Evolutionary conservation across 1,284 basidiomycete genomes (phyloP), one percentile per base, ranked within the genome.

Genomic region (Boletellus dicymbophilus): DNA sequence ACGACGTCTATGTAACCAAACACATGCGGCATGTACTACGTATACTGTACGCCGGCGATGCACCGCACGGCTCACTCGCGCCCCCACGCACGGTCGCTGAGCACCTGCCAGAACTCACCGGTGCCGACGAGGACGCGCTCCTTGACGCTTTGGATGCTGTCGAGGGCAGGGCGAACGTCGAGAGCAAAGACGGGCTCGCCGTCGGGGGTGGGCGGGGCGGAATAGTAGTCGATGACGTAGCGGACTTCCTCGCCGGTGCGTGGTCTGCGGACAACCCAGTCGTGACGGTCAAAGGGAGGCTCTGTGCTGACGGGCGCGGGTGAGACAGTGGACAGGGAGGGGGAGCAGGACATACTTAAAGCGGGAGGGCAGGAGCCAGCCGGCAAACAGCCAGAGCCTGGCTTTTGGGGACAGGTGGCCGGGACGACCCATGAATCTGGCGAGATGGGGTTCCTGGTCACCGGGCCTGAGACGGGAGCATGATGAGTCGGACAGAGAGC

Each of bases 261-360:
- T 30, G 82, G 82, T 44, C 95, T 84, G 31, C 88, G 86, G 51
- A 99, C 81, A 45, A 97, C 74, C 97, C 97, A 99, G 74, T 99
- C 96, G 68, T 99, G 97, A n/a, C 96, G 85, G 68, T 99, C 96
- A 64, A 99, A 99, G 2, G 97, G 96, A 6, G 93, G 90, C 62
- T 95, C 89, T 30, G 84, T 77, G 70, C 93, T 97, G 62, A 2
- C n/a, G n/a, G 52, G 44, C 13, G 18, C 37, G 16, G 27, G 31
- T 67, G 22, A 34, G 43, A 18, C 20, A 7, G 7, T 18, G 18
- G 5, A 36, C 18, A 18, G 20, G 36, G 16, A 33, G 27, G 36
- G 18, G n/a, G 49, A 31, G 36, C 16, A 45, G 22, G 30, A 77
- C 87, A 54, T 60, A 95, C 93, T 85, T 93, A 81, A 97, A 98